phyloP scores from a whole-genome alignment of 106 monocot species.

The Narthecium ossifragum region DNA sequence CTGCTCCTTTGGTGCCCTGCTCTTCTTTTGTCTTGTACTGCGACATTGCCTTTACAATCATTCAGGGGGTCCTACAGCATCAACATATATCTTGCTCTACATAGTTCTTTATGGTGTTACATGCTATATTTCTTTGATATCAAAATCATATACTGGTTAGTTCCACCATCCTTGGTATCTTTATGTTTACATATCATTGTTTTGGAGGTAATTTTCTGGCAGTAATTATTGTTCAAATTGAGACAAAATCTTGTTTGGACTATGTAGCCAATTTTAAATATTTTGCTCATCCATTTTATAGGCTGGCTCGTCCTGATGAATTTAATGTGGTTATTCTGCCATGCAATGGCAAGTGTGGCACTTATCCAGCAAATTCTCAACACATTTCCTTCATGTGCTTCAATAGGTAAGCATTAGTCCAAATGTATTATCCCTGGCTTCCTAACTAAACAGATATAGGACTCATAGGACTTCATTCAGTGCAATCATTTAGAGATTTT shows the following conservation, averaged over 20 bases:
- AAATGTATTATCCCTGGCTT: neutral
- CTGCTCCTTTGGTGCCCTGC: conserved; percentile 63
- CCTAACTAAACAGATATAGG: too few relatives aligned
- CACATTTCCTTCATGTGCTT: conserved; percentile 83
- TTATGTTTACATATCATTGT: neutral
- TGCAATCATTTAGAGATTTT: neutral
- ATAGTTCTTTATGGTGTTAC: conserved; percentile 21
- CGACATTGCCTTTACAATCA: conserved; percentile 20
- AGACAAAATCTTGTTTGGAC: neutral
- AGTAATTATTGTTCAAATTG: neutral
- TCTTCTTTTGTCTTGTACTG: conserved; percentile 34
- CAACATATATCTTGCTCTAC: conserved; percentile 19
- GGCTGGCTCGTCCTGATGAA: conserved; percentile 25
- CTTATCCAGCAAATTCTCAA: conserved; percentile 64
- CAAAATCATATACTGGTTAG: conserved; percentile 42
- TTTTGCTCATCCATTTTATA: conserved; percentile 6
- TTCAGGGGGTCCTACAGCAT: conserved; percentile 13
- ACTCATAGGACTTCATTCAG: neutral
- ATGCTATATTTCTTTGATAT: conserved; percentile 30
- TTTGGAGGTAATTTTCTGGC: neutral
- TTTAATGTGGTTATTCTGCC: conserved; percentile 44
- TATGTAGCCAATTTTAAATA: neutral
- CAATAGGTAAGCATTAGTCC: conserved; percentile 53
- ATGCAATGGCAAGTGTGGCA: conserved; percentile 55
- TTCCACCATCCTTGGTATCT: neutral